phyloP scores from a whole-genome alignment of 2,329 filamentous ascomycete species.

The Ceratocystis eucalypticola region DNA sequence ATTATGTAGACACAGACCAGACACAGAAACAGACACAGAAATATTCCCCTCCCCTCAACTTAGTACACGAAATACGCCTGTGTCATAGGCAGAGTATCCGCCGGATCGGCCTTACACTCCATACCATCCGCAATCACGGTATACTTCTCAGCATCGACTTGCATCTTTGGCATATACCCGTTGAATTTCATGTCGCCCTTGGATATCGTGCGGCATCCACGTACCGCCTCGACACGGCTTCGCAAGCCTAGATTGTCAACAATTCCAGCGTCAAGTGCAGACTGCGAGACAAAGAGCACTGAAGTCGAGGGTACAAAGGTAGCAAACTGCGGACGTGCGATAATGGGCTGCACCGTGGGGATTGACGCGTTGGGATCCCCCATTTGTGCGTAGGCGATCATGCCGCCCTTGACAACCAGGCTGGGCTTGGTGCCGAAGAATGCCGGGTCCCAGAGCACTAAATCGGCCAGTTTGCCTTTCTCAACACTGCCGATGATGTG shows the following conservation, averaged over 20 bases:
- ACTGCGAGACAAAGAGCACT: conserved; percentile 70
- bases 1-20: neutral
- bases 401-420: conserved; percentile 71
- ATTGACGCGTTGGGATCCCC: conserved; percentile 74
- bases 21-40: neutral
- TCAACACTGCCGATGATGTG: conserved; percentile 80
- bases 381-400: conserved; percentile 76
- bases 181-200: conserved; percentile 91
- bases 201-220: conserved; percentile 56
- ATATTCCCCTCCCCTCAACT: neutral
- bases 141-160: conserved; percentile 83
- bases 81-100: conserved; percentile 56
- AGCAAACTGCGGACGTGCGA: conserved; percentile 77
- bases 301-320: conserved; percentile 56
- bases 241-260: conserved; percentile 60
- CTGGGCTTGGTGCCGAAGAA: conserved; percentile 80
- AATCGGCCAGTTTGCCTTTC: conserved; percentile 76
- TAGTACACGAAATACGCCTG: conserved; percentile 68
- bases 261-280: conserved; percentile 52
- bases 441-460: conserved; percentile 74
- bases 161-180: conserved; percentile 70
- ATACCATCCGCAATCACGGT: conserved; percentile 71
- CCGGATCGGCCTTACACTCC: conserved; percentile 60
- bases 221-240: conserved; percentile 70
- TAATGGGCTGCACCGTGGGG: conserved; percentile 72